Base-by-base conservation (phyloP, 1,284 basidiomycete species). In the Albatrellus sp. region DNA sequence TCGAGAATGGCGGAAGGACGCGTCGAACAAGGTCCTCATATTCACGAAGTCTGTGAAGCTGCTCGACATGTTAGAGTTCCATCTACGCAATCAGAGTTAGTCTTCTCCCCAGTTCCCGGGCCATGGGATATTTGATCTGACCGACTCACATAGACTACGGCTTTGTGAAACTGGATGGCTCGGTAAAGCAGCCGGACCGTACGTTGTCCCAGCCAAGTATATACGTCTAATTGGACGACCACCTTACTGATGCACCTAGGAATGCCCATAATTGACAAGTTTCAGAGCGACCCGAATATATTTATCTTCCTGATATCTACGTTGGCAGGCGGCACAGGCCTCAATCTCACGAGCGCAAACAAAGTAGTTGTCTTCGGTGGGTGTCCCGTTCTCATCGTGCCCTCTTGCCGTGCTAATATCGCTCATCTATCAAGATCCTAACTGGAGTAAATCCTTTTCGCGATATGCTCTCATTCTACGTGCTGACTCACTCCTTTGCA, bases 21-120 rank as follows among this genome's bases (percentile, higher is more conserved):
- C 50, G 2, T 65, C 67, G 24, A 17, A 20, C 24, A 90, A 89
- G 56, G 80, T 90, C 19, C 66, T 91, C 19, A 78, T 91, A 44
- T 93, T 93, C 61, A 90, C 88, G 2, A 88, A 88, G 57, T 84
- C 84, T 1, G 77, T 88, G 47, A 89, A 87, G 56, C 63, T 93
- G 13, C 65, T 93, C 16, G 77, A 83, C 9, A 86, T 89, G 71
- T 62, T 93, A 31, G 76, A 83, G 43, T 80, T 73, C 52, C 79
- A 86, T 56, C 66, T 92, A 13, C 67, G 67, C 16, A 63, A 63
- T 6, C 63, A 68, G 53, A 63, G 82, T 81, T 43, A 42, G 64
- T 49, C 17, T 9, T 32, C 33, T 37, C 16, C 36, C 20, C 37
- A 8, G 16, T 43, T 24, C 16, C 10, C 24, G 46, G 7, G 33